Base-by-base conservation (phyloP, 352 stramenopile species). In the Pythium phragmiticola region DNA sequence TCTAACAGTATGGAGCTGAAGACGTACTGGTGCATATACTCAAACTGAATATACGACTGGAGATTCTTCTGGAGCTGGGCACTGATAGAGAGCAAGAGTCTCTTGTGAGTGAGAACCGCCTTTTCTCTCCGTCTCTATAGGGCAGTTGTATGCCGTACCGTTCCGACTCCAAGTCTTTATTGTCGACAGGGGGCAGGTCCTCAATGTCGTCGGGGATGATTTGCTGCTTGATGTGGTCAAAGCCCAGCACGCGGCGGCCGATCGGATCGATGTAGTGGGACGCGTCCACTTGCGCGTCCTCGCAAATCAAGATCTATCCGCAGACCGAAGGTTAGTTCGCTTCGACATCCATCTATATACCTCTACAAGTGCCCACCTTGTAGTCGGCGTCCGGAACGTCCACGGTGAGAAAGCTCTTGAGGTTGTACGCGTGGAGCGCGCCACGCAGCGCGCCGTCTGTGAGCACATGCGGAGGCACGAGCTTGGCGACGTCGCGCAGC, bases 151-250 rank as follows among this genome's bases (percentile, higher is more conserved):
- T 5, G 26, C 26, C 80, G 68, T 49, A 90, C 82, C 83, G 83
- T 49, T 92, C 83, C 54, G 78, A 86, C 65, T 90, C 77, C 60
- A 88, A 91, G 28, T 78, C 71, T 12, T 54, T 68, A 42, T 55
- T 73, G 33, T 86, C 70, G 33, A 59, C 58, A 23, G 60, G 49
- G 3, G 77, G 77, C 17, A 88, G 57, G 41, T 89, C 73, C 1
- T 69, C 66, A 12, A 89, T 66, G 62, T 92, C 81, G 21, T 70
- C 79, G 0, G 63, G 39, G 33, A 92, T 58, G 34, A 92, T 56
- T 66, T 69, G 63, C 74, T 87, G 75, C 68, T 89, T 94, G 51
- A 95, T 81, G 62, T 97, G 90, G 73, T 97, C 88, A 63, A 97
- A 93, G 23, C 77, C 82, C 37, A 96, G 75, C 52, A 95, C 74